These are phyloP conservation scores for Penicillium nordicum DNA, from an alignment of 2,329 filamentous ascomycete genomes.

Conservation along the genomic window DNA sequence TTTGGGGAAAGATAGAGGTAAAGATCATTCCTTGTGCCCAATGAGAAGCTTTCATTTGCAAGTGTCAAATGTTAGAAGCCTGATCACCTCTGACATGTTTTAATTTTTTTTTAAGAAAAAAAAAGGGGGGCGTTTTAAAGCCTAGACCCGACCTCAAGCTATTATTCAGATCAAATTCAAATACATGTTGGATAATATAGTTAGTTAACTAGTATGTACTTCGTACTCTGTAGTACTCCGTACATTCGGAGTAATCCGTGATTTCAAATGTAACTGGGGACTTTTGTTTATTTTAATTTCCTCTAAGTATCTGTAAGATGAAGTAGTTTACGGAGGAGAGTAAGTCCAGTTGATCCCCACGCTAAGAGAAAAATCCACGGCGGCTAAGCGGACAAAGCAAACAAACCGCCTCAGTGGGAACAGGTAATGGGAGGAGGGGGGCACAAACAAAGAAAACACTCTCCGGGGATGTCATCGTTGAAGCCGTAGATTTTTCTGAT, in stretches of 20 bases:
- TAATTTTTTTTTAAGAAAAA: background rate
- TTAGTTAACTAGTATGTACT: background rate
- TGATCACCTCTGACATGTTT: background rate
- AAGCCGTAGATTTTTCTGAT: background rate
- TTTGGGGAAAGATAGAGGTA: background rate
- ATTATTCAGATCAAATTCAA: background rate
- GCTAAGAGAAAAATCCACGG: background rate
- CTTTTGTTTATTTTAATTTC: background rate
- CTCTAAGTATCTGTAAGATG: background rate
- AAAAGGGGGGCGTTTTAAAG: background rate
- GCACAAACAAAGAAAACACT: slow-evolving; percentile 4
- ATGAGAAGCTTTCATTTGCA: background rate
- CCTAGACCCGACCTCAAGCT: background rate
- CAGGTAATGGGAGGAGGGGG: background rate
- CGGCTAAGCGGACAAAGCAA: slow-evolving; percentile 3
- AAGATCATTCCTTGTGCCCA: background rate
- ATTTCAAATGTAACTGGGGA: slow-evolving; percentile 3
- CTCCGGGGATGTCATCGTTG: background rate
- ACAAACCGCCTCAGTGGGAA: background rate
- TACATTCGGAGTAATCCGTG: slow-evolving; percentile 3
- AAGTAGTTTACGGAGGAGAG: background rate
- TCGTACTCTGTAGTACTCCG: background rate
- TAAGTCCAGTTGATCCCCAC: background rate
- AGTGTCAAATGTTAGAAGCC: background rate
- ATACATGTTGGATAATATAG: background rate